Evolutionary conservation across 2,329 filamentous ascomycete species (phyloP).

Genomic region (Aspergillus fischeri): DNA sequence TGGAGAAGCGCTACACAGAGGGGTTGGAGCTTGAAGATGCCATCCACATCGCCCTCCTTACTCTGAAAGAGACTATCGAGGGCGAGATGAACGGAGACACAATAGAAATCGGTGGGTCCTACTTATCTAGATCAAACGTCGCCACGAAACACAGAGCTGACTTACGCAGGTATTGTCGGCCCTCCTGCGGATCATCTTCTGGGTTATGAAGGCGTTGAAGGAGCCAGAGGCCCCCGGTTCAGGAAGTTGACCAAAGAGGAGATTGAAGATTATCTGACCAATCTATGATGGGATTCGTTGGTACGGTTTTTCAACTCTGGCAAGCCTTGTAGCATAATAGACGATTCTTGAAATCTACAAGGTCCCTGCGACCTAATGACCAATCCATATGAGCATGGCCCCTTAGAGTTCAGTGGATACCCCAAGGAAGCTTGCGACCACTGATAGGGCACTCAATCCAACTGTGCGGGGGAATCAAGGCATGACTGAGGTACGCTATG

Average conservation of each 20-base stretch:
- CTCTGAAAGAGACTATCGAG: conserved; percentile 98
- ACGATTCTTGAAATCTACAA: conserved; percentile 20
- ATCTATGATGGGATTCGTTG: conserved; percentile 62
- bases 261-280: conserved; percentile 99
- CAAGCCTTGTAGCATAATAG: conserved; percentile 25
- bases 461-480: not conserved
- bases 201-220: conserved; percentile 61
- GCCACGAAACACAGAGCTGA: not conserved
- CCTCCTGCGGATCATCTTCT: conserved; percentile 90
- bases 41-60: conserved; percentile 95
- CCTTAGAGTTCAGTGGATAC: not conserved
- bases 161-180: conserved; percentile 79
- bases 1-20: conserved; percentile 98
- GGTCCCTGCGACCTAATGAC: conserved; percentile 9
- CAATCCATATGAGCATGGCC: not conserved
- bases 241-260: conserved; percentile 85
- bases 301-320: conserved; percentile 12
- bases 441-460: not conserved
- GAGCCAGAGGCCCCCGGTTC: conserved; percentile 41
- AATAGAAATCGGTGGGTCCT: conserved; percentile 81
- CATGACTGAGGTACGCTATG: not conserved
- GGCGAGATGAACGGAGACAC: conserved; percentile 99
- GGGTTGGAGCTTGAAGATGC: conserved; percentile 96
- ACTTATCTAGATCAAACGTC: not conserved
- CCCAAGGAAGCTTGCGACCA: not conserved